Evolutionary conservation across 768 basidiomycete species (phyloP).

Genomic region (Podaxis sp.): DNA sequence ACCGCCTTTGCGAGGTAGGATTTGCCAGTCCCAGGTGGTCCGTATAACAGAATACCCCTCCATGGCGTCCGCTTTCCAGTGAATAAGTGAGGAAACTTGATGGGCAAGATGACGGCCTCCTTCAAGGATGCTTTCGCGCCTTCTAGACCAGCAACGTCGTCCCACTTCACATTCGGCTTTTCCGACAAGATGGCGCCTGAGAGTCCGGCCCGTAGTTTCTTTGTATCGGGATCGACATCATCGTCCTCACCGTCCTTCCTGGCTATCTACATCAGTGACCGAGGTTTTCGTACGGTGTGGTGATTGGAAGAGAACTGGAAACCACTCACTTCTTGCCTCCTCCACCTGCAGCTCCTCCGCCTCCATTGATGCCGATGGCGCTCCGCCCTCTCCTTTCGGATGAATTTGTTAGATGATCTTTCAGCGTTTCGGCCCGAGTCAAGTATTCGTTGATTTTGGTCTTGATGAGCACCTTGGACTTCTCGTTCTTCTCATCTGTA

Average conservation of each 20-base stretch:
- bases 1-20: conserved; percentile 97
- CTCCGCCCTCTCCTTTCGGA: conserved; percentile 62
- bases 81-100: conserved; percentile 98
- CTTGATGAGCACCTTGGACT: conserved; percentile 82
- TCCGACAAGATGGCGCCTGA: conserved; percentile 88
- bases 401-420: conserved; percentile 69
- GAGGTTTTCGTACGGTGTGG: background rate
- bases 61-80: conserved; percentile 98
- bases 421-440: conserved; percentile 86
- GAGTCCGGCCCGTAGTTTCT: conserved; percentile 93
- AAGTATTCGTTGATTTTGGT: conserved; percentile 92
- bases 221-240: conserved; percentile 86
- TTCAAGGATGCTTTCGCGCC: conserved; percentile 94
- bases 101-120: conserved; percentile 98
- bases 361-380: conserved; percentile 50
- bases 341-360: conserved; percentile 37
- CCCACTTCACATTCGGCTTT: conserved; percentile 96
- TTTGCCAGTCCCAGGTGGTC: conserved; percentile 98
- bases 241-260: conserved; percentile 60
- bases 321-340: conserved; percentile 47
- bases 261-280: conserved; percentile 6
- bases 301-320: background rate
- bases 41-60: conserved; percentile 94
- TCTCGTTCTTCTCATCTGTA: conserved; percentile 76
- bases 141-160: conserved; percentile 96